Evolutionary conservation across 257 asterid species (phyloP).

Genomic region (Perilla frutescens): DNA sequence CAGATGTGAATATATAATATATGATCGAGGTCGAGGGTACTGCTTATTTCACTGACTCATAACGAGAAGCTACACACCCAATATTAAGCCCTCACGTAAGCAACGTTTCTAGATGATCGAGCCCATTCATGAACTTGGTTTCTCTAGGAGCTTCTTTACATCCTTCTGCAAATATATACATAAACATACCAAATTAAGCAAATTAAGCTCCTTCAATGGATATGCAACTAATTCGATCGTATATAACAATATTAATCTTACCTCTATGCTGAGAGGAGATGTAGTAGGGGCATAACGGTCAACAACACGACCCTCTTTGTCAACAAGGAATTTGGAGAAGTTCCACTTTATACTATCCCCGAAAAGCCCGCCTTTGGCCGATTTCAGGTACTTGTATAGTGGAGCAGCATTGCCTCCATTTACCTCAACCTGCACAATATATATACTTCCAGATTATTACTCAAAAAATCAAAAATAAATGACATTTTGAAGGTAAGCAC

Average conservation of each 20-base stretch:
- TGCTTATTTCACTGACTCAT: too few relatives aligned
- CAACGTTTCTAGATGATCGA: too few relatives aligned
- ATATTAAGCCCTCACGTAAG: too few relatives aligned
- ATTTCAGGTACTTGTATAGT: constrained; percentile 71
- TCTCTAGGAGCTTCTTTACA: constrained; percentile 72
- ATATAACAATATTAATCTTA: constrained; percentile 21
- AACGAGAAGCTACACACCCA: too few relatives aligned
- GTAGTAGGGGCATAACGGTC: constrained; percentile 96
- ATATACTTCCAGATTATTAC: too few relatives aligned
- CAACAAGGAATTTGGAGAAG: constrained; percentile 83
- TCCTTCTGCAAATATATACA: constrained; percentile 62
- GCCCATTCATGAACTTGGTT: background rate
- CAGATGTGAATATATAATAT: too few relatives aligned
- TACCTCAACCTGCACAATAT: constrained; percentile 64
- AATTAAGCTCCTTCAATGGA: background rate
- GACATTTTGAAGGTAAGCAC: background rate
- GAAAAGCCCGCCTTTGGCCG: constrained; percentile 86
- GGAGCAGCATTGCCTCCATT: constrained; percentile 85
- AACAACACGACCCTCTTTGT: constrained; percentile 79
- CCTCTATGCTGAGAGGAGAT: constrained; percentile 91
- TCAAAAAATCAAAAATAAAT: too few relatives aligned
- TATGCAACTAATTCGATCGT: background rate
- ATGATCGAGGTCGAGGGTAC: too few relatives aligned
- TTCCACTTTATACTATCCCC: constrained; percentile 90
- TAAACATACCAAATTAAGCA: too few relatives aligned